These are phyloP conservation scores for Mucor ambiguus DNA, from an alignment of 371 early-diverging fungal genomes.

Conservation along the genomic window DNA sequence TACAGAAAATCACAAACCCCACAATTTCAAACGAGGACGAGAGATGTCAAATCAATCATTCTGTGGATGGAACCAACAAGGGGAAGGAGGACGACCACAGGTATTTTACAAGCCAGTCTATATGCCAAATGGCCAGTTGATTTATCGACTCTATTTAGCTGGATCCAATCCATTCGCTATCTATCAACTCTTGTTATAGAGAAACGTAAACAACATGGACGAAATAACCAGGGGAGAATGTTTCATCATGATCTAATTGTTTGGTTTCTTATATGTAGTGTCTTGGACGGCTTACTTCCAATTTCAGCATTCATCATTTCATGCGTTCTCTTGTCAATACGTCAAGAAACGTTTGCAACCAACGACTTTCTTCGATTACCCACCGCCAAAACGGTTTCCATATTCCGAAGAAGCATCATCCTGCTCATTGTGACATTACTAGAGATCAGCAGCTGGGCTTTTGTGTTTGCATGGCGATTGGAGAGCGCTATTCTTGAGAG, in stretches of 20 bases:
- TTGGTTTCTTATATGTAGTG: constrained; percentile 16
- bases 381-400: constrained; percentile 32
- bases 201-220: constrained; percentile 28
- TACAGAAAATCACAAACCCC: not conserved
- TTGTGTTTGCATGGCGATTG: constrained; percentile 53
- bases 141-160: not conserved
- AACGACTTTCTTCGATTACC: constrained; percentile 40
- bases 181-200: constrained; percentile 36
- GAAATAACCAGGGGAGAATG: not conserved
- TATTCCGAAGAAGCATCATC: constrained; percentile 36
- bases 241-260: constrained; percentile 3
- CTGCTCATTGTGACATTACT: constrained; percentile 40
- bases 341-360: constrained; percentile 23
- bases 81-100: not conserved
- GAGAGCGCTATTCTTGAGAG: constrained; percentile 47
- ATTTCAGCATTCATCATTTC: constrained; percentile 35
- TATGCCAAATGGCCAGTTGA: not conserved
- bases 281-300: constrained; percentile 41
- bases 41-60: constrained; percentile 3
- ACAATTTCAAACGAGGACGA: not conserved
- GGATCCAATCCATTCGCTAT: constrained; percentile 19
- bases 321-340: constrained; percentile 21
- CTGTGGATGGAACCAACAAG: constrained; percentile 3
- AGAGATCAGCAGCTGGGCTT: constrained; percentile 52
- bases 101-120: not conserved